Evolutionary conservation across 768 basidiomycete genomes (phyloP).

Genomic region (Mycena galopus): DNA sequence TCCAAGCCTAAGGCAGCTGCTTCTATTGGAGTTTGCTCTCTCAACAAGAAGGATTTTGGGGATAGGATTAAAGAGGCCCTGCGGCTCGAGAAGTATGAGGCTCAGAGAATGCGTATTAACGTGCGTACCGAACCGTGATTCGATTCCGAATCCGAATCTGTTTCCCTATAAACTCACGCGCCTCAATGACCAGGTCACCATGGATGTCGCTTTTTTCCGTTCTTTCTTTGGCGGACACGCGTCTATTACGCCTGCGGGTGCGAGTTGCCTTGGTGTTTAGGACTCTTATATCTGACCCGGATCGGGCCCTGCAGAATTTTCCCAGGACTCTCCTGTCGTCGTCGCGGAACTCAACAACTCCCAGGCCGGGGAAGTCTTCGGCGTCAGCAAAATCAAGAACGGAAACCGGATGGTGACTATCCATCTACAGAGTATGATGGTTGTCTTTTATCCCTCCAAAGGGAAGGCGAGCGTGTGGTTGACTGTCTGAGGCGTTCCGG

Average conservation of each 20-base stretch:
- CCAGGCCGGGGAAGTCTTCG: slow-evolving; percentile 33
- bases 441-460: slow-evolving; percentile 23
- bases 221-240: slow-evolving; percentile 34
- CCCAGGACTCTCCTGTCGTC: slow-evolving; percentile 11
- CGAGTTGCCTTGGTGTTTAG: background rate
- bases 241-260: slow-evolving; percentile 25
- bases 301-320: slow-evolving; percentile 12
- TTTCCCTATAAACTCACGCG: background rate
- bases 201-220: slow-evolving; percentile 33
- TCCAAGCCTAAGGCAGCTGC: slow-evolving; percentile 3
- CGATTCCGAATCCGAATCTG: background rate
- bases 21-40: slow-evolving; percentile 20
- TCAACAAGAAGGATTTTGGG: slow-evolving; percentile 32
- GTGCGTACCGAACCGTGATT: too few species aligned
- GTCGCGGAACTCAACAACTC: slow-evolving; percentile 31
- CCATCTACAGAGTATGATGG: slow-evolving; percentile 27
- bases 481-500: slow-evolving; percentile 19
- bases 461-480: slow-evolving; percentile 30
- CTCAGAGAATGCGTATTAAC: slow-evolving; percentile 34
- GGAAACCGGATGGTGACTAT: slow-evolving; percentile 29
- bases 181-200: slow-evolving; percentile 15
- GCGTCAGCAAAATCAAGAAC: slow-evolving; percentile 33
- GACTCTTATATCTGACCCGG: too few species aligned
- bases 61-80: slow-evolving; percentile 28
- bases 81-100: slow-evolving; percentile 36